These are phyloP conservation scores for Phytophthora pluvialis DNA, from an alignment of 352 stramenopile genomes.

Conservation along the genomic window DNA sequence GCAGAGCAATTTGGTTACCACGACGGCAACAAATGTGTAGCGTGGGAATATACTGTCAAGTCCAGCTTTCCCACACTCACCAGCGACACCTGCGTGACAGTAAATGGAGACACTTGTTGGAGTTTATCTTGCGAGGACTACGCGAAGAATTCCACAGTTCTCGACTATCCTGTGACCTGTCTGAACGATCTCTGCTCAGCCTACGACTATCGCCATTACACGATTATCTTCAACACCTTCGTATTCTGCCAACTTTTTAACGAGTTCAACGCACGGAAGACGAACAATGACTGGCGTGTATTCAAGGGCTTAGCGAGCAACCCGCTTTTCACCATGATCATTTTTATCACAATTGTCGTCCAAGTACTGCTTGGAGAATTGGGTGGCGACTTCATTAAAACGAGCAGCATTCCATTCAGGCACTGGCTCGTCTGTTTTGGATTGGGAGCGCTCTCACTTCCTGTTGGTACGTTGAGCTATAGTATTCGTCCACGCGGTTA, in stretches of 20 bases:
- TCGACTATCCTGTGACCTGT: slow-evolving; percentile 59
- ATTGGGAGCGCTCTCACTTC: slow-evolving; percentile 66
- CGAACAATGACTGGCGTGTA: slow-evolving; percentile 96
- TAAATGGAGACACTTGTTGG: slow-evolving; percentile 53
- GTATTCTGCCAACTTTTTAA: slow-evolving; percentile 97
- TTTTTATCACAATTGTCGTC: slow-evolving; percentile 91
- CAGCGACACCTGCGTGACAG: slow-evolving; percentile 50
- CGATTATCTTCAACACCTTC: slow-evolving; percentile 98
- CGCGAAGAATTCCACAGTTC: slow-evolving; percentile 30
- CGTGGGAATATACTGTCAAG: slow-evolving; percentile 55
- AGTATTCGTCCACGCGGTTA: not conserved
- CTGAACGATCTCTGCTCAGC: slow-evolving; percentile 49
- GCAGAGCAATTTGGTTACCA: slow-evolving; percentile 63
- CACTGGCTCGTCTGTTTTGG: slow-evolving; percentile 74
- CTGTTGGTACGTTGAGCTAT: slow-evolving; percentile 55
- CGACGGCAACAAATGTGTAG: slow-evolving; percentile 63
- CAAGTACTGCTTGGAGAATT: slow-evolving; percentile 97
- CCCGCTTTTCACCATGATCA: slow-evolving; percentile 93
- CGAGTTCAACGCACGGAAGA: slow-evolving; percentile 84
- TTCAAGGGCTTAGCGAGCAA: slow-evolving; percentile 94
- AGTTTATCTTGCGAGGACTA: slow-evolving; percentile 73
- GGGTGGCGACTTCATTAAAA: slow-evolving; percentile 90
- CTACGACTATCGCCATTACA: slow-evolving; percentile 94
- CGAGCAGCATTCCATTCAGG: slow-evolving; percentile 61
- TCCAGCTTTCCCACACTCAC: slow-evolving; percentile 48